Evolutionary conservation across 2,329 filamentous ascomycete genomes (phyloP), one percentile per base, ranked within the genome.

Genomic region (Fusarium sp.): DNA sequence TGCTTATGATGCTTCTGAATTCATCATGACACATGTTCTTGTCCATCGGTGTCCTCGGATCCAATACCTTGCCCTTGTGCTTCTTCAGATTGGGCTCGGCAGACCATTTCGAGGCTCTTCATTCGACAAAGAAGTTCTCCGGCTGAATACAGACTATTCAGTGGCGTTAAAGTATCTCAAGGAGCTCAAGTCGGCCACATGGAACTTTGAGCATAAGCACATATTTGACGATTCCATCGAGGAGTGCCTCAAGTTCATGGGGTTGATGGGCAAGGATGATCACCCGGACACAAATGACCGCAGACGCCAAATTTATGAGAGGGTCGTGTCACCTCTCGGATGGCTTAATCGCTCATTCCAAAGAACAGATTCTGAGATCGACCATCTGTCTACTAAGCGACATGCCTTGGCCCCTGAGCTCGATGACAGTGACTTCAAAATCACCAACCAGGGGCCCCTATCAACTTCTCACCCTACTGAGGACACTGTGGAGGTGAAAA

Each of bases 261-360:
- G 7, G 0, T 22, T 47, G 4, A 47, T 14, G 14, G 42, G 42
- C 14, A 47, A 47, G 42, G 22, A 24, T 27, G 14, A 4, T 4
- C 16, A 9, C 1, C 2, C 4, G 1, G 22, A 27, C 22, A 6
- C 7, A 0, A 5, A 14, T 16, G 4, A 5, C 14, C 2, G 14
- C 6, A 47, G 42, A 24, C 2, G 14, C 7, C 8, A 5, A 2
- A 14, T 47, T 4, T 4, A 18, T 9, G 4, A 47, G 7, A 47
- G 0, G 22, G 22, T 47, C 10, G 13, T 47, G 6, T 47, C 42
- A 27, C 42, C 13, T 18, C 42, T 47, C 14, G 42, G 10, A 16
- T 5, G 42, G 22, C 22, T 47, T 1, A 47, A 24, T 9, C 2
- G 4, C 4, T 24, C 22, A 47, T 47, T 47, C 13, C 42, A 9